A percentile compares a stretch with the other conserved stretches of the same genome.
phyloP scores from a whole-genome alignment of 2,329 filamentous ascomycete genomes.

The Phoma sp. region DNA sequence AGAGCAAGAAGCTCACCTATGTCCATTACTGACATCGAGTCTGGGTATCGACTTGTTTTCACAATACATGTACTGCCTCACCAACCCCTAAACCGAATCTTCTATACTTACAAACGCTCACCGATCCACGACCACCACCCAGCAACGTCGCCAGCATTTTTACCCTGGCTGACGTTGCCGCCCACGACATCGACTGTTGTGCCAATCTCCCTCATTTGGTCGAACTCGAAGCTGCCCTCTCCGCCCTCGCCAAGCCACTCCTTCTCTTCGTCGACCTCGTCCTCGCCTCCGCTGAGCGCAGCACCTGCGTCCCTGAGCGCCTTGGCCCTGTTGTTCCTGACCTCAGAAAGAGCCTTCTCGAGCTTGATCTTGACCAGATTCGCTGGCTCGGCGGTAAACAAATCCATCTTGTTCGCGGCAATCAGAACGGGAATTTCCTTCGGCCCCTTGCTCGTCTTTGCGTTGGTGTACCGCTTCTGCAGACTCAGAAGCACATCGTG shows the following conservation, averaged over 20 bases:
- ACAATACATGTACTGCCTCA: too few species aligned
- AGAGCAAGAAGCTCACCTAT: not conserved
- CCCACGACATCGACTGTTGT: constrained; percentile 78
- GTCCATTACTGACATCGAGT: not conserved
- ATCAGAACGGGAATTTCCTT: constrained; percentile 76
- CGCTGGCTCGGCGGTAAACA: constrained; percentile 89
- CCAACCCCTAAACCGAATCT: not conserved
- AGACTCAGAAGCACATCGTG: constrained; percentile 86
- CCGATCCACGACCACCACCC: constrained; percentile 94
- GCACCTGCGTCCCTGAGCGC: constrained; percentile 82
- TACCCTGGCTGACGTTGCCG: constrained; percentile 67
- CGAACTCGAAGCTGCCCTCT: constrained; percentile 78
- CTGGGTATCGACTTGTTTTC: constrained; percentile 7
- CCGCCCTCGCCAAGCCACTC: constrained; percentile 84
- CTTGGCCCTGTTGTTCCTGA: constrained; percentile 76
- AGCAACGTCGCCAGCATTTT: constrained; percentile 72
- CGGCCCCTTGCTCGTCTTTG: constrained; percentile 64
- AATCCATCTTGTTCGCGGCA: constrained; percentile 92
- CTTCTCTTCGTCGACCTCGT: constrained; percentile 68
- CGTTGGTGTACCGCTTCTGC: constrained; percentile 71
- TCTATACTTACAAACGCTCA: constrained; percentile 64
- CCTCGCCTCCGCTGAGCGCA: constrained; percentile 64
- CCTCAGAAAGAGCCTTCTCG: constrained; percentile 80
- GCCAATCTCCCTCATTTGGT: constrained; percentile 82
- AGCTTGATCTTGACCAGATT: constrained; percentile 75